Evolutionary conservation across 306 rosid species (phyloP), one percentile per base, ranked within the genome.

Genomic region (Prinsepia uniflora): DNA sequence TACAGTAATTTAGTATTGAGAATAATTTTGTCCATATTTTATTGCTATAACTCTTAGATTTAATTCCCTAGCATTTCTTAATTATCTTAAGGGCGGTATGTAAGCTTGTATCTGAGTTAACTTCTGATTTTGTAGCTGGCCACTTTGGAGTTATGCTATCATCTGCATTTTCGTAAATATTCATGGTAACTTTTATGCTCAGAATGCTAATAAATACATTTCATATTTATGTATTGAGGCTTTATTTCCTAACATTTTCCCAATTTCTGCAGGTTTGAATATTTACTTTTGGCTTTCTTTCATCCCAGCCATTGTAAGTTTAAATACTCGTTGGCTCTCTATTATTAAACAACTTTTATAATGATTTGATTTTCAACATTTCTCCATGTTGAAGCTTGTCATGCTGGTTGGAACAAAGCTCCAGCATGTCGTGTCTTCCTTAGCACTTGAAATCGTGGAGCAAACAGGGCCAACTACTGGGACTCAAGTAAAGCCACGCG

Each of bases 231-330:
- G 8, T 47, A 47, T n/a, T 62, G 48, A 19, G 40, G 59, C 47
- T 74, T 20, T 72, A 75, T 60, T 78, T 84, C 54, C 68, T 76
- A 22, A 59, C 48, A 53, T 56, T 12, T 78, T 79, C 57, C 19
- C 43, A 64, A 71, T 80, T 76, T 18, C 67, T 83, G 69, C 87
- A 90, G 98, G 98, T 72, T 76, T 89, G 68, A 84, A 94, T 72
- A 86, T 90, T 75, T 94, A 94, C 88, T 89, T 94, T 84, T 94
- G 98, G 98, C 83, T 94, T 76, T 94, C 97, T 69, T 94, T 94
- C 77, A 90, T 94, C 81, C 98, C 98, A 45, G 97, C 89, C 67
- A 81, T 90, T 77, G 97, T 94, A 87, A 81, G 95, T 81, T 71
- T 68, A 63, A 52, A 58, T 71, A 59, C 20, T 59, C 58, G 30